Evolutionary conservation across 192 early-diverging fungal genomes (phyloP), one percentile per base, ranked within the genome.

Genomic region (Umbelopsis sp.): DNA sequence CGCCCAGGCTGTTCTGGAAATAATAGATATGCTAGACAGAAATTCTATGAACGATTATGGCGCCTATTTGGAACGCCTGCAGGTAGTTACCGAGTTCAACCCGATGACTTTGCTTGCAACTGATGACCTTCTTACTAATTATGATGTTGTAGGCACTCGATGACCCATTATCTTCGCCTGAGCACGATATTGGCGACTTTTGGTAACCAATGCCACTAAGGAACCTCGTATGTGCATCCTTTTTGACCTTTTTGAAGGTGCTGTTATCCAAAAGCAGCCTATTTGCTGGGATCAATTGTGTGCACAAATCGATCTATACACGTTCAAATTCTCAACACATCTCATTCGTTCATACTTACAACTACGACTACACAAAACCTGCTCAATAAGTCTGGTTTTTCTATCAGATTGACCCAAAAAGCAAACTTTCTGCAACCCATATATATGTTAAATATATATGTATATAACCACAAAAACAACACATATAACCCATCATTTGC

Each of bases 41-140:
- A 58, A 58, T 33, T 35, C 70, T 18, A 35, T 71, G 44, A 71
- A 71, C 21, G 70, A 71, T 64, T 71, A 71, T 61, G 55, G 55
- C 55, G 55, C 55, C 11, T 61, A 61, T 25, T 30, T 61, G 27
- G 55, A 61, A 61, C 55, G 55, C 55, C 55, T 61, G 6, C 55
- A 61, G 55, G 55, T 61, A 35, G 35, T 1, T 2, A 6, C 27
- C 25, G 30, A 35, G 10, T 16, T 61, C 37, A 41, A 41, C 37
- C 16, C 55, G 2, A 15, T 35, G 0, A 11, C 33, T 61, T 61
- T 16, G 2, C 0, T 18, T 35, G 27, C 55, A 16, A 16, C 1
- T 16, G 15, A 0, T 10, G 15, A 16, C 49, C 21, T 25, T 52
- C 22, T 25, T 37, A 16, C 55, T 37, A 25, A 61, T 4, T n/a